A percentile compares a stretch with the other conserved stretches of the same genome.
Conservation (phyloP, 1,139 yeast species). For the Saccharomyces hybrid region DNA sequence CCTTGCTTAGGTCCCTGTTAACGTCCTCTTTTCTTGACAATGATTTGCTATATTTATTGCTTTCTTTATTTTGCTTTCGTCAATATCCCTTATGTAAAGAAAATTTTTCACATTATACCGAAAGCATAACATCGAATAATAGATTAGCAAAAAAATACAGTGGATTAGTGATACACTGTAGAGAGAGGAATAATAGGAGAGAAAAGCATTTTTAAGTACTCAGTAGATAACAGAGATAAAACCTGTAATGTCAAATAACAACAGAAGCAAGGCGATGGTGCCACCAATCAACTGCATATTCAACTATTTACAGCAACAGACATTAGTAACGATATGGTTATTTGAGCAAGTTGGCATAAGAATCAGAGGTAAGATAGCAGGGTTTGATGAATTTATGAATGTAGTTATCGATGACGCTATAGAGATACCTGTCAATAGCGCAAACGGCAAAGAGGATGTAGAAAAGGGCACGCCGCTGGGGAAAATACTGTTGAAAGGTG, state of each 20-base stretch:
- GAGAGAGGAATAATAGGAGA: neutral
- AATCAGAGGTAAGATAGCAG: conserved; percentile 76
- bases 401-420: conserved; percentile 85
- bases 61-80: neutral
- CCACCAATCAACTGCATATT: conserved; percentile 92
- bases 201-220: neutral
- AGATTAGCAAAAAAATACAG: neutral
- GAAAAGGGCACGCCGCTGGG: conserved; percentile 45
- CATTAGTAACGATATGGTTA: conserved; percentile 77
- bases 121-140: neutral
- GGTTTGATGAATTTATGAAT: conserved; percentile 98
- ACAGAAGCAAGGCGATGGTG: conserved; percentile 39
- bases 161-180: neutral
- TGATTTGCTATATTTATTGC: too few relatives aligned
- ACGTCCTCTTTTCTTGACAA: neutral
- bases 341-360: conserved; percentile 75
- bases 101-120: neutral
- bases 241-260: conserved; percentile 6
- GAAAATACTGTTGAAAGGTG: conserved; percentile 79
- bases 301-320: conserved; percentile 76
- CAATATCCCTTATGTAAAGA: neutral
- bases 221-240: neutral
- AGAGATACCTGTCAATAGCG: conserved; percentile 44
- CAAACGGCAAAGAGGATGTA: conserved; percentile 23
- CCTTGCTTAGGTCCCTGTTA: too few relatives aligned